These are phyloP conservation scores for Penicillium paradoxum DNA, from an alignment of 495 filamentous ascomycete species.

Conservation along the genomic window DNA sequence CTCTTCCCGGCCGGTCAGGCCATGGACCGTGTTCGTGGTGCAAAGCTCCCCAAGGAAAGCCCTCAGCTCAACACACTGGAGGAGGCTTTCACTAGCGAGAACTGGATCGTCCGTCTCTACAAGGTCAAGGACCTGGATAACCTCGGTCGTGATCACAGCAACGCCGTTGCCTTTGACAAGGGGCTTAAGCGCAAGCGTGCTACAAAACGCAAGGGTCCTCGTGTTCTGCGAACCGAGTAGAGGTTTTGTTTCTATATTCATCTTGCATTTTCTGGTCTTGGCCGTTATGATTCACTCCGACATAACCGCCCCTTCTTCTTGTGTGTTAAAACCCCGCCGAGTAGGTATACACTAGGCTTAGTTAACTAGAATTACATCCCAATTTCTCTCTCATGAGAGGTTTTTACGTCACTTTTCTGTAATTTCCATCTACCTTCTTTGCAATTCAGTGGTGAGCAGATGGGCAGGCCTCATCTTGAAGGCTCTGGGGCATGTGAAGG, in stretches of 20 bases:
- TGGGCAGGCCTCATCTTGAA: not conserved
- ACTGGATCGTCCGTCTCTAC: constrained; percentile 99
- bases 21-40: constrained; percentile 80
- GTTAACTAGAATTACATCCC: not conserved
- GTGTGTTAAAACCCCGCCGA: constrained; percentile 6
- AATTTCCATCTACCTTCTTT: not conserved
- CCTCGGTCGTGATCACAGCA: constrained; percentile 80
- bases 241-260: constrained; percentile 1
- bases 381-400: not conserved
- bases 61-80: constrained; percentile 85
- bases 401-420: not conserved
- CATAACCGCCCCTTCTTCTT: constrained; percentile 12
- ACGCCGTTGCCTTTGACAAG: constrained; percentile 81
- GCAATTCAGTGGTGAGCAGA: not conserved
- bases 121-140: constrained; percentile 99
- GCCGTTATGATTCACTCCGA: constrained; percentile 3
- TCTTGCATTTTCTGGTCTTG: constrained; percentile 9
- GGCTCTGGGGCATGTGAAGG: not conserved
- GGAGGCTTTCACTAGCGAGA: constrained; percentile 98
- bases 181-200: constrained; percentile 93
- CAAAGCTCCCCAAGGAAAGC: constrained; percentile 74
- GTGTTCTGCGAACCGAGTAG: constrained; percentile 80
- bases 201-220: constrained; percentile 70
- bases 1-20: constrained; percentile 93
- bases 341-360: constrained; percentile 6